A percentile compares a stretch with the other conserved stretches of the same genome.
These are phyloP conservation scores for Yamadazyma oceani DNA, from an alignment of 1,139 yeast species.

Conservation along the genomic window DNA sequence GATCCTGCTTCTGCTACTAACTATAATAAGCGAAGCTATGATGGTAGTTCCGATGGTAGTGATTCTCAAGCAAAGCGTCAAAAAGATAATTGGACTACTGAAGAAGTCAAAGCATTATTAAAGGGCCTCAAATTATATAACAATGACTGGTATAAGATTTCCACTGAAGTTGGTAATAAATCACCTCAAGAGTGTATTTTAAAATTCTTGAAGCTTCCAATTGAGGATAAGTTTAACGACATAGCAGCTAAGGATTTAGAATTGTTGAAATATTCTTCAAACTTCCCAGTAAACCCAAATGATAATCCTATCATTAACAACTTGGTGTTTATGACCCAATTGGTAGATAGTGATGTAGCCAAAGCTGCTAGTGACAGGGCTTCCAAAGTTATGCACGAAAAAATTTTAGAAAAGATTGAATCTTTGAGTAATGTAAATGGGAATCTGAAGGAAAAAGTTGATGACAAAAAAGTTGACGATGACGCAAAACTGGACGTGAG, in stretches of 20 bases:
- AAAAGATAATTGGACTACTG: slow-evolving; percentile 63
- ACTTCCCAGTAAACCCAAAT: slow-evolving; percentile 77
- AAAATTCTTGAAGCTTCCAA: slow-evolving; percentile 76
- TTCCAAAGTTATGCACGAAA: slow-evolving; percentile 55
- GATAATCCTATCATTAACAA: slow-evolving; percentile 95
- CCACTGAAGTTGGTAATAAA: slow-evolving; percentile 58
- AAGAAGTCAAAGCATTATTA: slow-evolving; percentile 57
- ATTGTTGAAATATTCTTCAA: slow-evolving; percentile 80
- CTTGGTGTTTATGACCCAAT: slow-evolving; percentile 78
- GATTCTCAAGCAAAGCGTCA: slow-evolving; percentile 30
- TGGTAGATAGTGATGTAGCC: slow-evolving; percentile 86
- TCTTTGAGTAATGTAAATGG: slow-evolving; percentile 25
- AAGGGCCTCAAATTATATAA: slow-evolving; percentile 60
- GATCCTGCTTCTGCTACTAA: background rate
- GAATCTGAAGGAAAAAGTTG: slow-evolving; percentile 6
- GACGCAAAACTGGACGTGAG: too few species aligned
- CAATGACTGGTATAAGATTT: slow-evolving; percentile 75
- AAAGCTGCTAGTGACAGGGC: slow-evolving; percentile 78
- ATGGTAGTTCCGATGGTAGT: slow-evolving; percentile 2
- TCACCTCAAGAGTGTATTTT: slow-evolving; percentile 81
- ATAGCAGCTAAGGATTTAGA: slow-evolving; percentile 47
- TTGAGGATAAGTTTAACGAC: slow-evolving; percentile 68
- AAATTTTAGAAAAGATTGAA: slow-evolving; percentile 39
- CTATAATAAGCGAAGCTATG: background rate
- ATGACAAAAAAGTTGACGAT: too few species aligned